Percentiles rank a stretch among this genome's conserved stretches.
Evolutionary conservation across 1,139 yeast genomes (phyloP).

Genomic region (Sugiyamaella japonica): DNA sequence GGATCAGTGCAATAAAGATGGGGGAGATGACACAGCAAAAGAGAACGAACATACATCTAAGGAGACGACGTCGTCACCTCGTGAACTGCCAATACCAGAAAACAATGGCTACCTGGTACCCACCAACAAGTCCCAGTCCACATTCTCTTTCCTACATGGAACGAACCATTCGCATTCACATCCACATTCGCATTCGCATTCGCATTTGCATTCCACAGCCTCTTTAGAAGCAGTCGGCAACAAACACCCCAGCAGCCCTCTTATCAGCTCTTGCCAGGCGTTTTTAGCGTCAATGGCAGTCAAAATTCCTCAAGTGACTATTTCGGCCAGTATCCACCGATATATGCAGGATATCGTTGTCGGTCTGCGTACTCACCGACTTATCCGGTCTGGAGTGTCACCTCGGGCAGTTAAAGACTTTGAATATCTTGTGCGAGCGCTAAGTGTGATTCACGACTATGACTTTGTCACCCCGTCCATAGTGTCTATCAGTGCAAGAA

Average conservation of each 20-base stretch:
- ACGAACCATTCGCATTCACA: too few relatives aligned
- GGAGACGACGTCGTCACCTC: neutral
- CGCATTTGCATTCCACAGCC: neutral
- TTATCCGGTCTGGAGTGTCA: conserved; percentile 52
- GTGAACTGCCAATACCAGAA: too few relatives aligned
- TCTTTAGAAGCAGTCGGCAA: too few relatives aligned
- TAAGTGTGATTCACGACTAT: conserved; percentile 46
- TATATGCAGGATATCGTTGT: conserved; percentile 56
- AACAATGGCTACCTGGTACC: too few relatives aligned
- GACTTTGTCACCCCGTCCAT: conserved; percentile 52
- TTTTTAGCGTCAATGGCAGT: neutral
- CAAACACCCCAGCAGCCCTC: neutral
- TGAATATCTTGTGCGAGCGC: conserved; percentile 42
- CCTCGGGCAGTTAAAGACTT: conserved; percentile 49
- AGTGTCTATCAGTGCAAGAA: conserved; percentile 50
- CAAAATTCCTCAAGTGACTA: conserved; percentile 32
- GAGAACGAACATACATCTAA: neutral
- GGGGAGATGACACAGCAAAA: neutral
- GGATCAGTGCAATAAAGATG: too few relatives aligned
- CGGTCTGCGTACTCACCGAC: conserved; percentile 52
- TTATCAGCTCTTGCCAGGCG: neutral
- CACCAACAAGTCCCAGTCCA: too few relatives aligned
- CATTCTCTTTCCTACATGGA: too few relatives aligned
- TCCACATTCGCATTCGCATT: too few relatives aligned
- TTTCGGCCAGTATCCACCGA: conserved; percentile 51